Evolutionary conservation across 2,329 filamentous ascomycete species (phyloP), one percentile per base, ranked within the genome.

Genomic region (Colletotrichum acutatum): DNA sequence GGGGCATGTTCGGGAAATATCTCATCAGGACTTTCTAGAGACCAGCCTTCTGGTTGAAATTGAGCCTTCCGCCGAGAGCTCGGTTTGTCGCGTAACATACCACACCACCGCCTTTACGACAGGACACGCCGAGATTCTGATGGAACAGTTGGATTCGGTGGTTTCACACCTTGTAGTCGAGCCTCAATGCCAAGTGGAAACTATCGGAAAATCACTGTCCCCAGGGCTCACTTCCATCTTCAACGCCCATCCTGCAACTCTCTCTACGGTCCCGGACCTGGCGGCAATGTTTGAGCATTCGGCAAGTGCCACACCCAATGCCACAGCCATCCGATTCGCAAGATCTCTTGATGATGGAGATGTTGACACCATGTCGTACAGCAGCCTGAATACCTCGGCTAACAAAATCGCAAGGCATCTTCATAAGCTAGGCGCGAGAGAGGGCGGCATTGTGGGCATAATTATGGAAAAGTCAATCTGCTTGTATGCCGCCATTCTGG

Each of bases 31-130:
- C 78, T 89, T 90, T 26, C 84, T 97, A 7, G 95, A 97, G 78
- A 95, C 94, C 54, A 91, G 90, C 68, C 79, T 97, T 1, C 87
- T 95, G 2, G 79, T 97, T 7, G 95, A 98, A 78, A 85, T 97
- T 14, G 92, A 95, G 80, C 94, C 95, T 0, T 79, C 76, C 2
- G 77, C 79, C 0, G 81, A 85, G 14, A 73, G 74, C 3, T 89
- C 84, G 71, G 64, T 71, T 1, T 83, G 87, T 30, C 84, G 86
- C 22, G 77, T 86, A 22, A 90, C 89, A 0, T 87, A 85, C 74
- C 87, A 87, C 37, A 77, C 82, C 1, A 81, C 84, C 14, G 73
- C 77, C 0, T 84, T 97, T 16, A 86, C 92, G 0, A 74, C 83
- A 11, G 78, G 82, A 0, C 90, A 95, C 68, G 85, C 91, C 2